Percentiles rank a stretch among this genome's conserved stretches.
These are phyloP conservation scores for Ustanciosporium gigantosporum DNA, from an alignment of 1,284 basidiomycete species.

Conservation along the genomic window DNA sequence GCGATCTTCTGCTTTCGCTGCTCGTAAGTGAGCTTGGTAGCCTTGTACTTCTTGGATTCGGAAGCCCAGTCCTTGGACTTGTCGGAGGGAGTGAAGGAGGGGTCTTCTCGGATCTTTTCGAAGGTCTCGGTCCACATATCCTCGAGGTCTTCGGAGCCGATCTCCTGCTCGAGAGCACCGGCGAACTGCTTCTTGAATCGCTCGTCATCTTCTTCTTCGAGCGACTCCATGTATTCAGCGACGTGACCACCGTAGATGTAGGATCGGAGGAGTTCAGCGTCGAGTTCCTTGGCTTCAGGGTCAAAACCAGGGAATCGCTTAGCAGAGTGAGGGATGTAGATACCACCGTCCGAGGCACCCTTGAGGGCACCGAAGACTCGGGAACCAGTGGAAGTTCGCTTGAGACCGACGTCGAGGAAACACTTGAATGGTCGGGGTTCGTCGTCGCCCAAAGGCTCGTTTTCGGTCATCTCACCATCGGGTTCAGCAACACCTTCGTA, in stretches of 20 bases:
- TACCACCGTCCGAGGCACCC: conserved; percentile 96
- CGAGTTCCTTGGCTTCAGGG: conserved; percentile 88
- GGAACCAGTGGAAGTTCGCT: conserved; percentile 95
- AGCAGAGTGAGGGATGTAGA: conserved; percentile 96
- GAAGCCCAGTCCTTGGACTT: conserved; percentile 90
- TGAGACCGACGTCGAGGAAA: conserved; percentile 97
- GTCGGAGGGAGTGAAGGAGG: conserved; percentile 84
- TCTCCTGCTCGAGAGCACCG: conserved; percentile 88
- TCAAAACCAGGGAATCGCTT: conserved; percentile 99
- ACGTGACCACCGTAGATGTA: conserved; percentile 99
- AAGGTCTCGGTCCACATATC: conserved; percentile 86
- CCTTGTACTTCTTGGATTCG: conserved; percentile 77
- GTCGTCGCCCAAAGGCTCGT: conserved; percentile 85
- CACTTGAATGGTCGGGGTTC: conserved; percentile 97
- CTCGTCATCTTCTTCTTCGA: conserved; percentile 99
- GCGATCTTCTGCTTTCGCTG: conserved; percentile 64
- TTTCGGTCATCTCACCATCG: conserved; percentile 80
- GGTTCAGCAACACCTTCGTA: conserved; percentile 95
- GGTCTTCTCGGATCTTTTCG: conserved; percentile 89
- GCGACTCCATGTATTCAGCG: conserved; percentile 98
- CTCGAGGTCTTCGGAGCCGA: conserved; percentile 96
- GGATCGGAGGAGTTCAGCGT: conserved; percentile 91
- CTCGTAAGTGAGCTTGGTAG: conserved; percentile 73
- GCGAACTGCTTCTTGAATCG: conserved; percentile 99
- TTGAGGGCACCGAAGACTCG: conserved; percentile 99